A percentile compares a stretch with the other conserved stretches of the same genome.
Evolutionary conservation across 768 basidiomycete species (phyloP).

Genomic region (Ramaria sp.): DNA sequence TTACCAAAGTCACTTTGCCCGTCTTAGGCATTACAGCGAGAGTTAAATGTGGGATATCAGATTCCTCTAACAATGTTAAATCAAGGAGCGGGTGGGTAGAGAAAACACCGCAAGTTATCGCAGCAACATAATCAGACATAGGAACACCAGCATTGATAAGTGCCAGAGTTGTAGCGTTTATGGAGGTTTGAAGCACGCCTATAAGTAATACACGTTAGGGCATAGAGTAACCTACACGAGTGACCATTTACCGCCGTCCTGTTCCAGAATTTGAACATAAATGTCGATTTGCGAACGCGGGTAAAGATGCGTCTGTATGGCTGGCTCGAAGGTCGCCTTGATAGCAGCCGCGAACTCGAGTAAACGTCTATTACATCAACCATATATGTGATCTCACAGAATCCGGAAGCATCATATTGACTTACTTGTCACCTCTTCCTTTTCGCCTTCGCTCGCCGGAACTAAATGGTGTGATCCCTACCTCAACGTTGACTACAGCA

Average conservation of each 20-base stretch:
- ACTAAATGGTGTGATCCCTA: too few relatives aligned
- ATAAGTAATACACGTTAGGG: background rate
- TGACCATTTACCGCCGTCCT: constrained; percentile 56
- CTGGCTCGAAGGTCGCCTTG: too few relatives aligned
- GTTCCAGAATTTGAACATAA: too few relatives aligned
- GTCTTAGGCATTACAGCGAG: constrained; percentile 84
- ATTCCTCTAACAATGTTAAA: constrained; percentile 81
- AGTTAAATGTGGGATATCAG: constrained; percentile 78
- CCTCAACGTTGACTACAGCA: constrained; percentile 83
- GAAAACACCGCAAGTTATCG: constrained; percentile 81
- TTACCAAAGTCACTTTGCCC: constrained; percentile 77
- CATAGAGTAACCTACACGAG: background rate
- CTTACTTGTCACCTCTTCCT: constrained; percentile 80
- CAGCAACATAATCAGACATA: constrained; percentile 82
- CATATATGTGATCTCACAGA: background rate
- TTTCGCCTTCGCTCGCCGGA: constrained; percentile 70
- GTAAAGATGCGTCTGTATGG: too few relatives aligned
- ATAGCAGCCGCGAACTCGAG: constrained; percentile 88
- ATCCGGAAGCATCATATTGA: too few relatives aligned
- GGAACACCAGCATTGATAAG: constrained; percentile 87
- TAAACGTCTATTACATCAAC: constrained; percentile 59
- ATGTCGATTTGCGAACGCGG: too few relatives aligned
- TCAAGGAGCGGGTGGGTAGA: constrained; percentile 76
- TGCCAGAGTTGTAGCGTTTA: constrained; percentile 92
- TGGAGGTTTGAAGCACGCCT: constrained; percentile 78